phyloP scores from a whole-genome alignment of 306 rosid genomes.

The Gastrolobium bilobum region DNA sequence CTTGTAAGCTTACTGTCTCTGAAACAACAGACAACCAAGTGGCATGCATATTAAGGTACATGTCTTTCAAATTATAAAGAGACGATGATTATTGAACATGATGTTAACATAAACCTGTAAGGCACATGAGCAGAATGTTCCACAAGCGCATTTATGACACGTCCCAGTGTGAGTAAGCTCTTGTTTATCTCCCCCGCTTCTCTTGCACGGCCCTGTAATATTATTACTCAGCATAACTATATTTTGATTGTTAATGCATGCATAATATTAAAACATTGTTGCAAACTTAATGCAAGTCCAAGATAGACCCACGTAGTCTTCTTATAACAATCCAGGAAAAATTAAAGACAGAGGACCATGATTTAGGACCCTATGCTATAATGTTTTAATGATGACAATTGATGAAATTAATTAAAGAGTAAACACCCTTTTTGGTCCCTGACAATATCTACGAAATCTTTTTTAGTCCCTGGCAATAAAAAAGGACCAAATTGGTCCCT shows the following conservation, averaged over 20 bases:
- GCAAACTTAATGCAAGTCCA: neutral
- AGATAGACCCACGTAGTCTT: neutral
- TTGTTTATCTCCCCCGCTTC: slow-evolving; percentile 99
- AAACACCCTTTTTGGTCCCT: too few relatives aligned
- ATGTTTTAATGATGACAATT: too few relatives aligned
- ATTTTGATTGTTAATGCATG: slow-evolving; percentile 4
- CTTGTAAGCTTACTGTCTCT: slow-evolving; percentile 99
- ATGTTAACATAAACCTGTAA: slow-evolving; percentile 69
- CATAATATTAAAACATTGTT: slow-evolving; percentile 20
- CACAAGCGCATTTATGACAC: slow-evolving; percentile 95
- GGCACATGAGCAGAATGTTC: slow-evolving; percentile 95
- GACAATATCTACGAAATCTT: too few relatives aligned
- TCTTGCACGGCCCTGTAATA: slow-evolving; percentile 91
- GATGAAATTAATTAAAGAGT: too few relatives aligned
- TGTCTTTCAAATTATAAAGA: slow-evolving; percentile 18
- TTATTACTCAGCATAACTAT: slow-evolving; percentile 4
- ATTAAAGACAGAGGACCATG: neutral
- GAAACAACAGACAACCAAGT: slow-evolving; percentile 40
- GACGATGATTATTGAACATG: slow-evolving; percentile 2
- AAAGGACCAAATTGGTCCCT: too few relatives aligned
- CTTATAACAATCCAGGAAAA: neutral
- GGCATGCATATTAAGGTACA: slow-evolving; percentile 42
- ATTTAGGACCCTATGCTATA: too few relatives aligned
- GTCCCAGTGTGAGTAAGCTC: slow-evolving; percentile 97
- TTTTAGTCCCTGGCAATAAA: too few relatives aligned